These are phyloP conservation scores for Metschnikowia peoriensis DNA, from an alignment of 805 yeast genomes.

Conservation along the genomic window DNA sequence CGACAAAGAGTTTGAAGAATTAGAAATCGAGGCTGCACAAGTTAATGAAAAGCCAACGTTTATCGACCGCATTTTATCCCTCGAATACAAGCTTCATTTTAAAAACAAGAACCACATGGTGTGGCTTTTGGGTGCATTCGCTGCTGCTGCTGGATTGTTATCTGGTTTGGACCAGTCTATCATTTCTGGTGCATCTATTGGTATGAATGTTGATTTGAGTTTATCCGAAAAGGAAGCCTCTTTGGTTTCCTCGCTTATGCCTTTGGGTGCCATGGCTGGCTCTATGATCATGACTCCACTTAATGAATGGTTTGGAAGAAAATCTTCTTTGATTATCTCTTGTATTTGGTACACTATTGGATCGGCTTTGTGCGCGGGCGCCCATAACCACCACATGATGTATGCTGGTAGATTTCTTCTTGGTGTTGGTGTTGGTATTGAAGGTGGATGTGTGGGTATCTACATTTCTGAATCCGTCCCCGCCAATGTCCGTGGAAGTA, in stretches of 20 bases:
- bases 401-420: slow-evolving; percentile 54
- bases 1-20: slow-evolving; percentile 33
- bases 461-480: slow-evolving; percentile 64
- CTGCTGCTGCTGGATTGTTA: slow-evolving; percentile 62
- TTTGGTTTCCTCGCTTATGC: slow-evolving; percentile 58
- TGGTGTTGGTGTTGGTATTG: slow-evolving; percentile 66
- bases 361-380: slow-evolving; percentile 52
- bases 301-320: slow-evolving; percentile 55
- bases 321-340: slow-evolving; percentile 51
- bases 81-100: slow-evolving; percentile 43
- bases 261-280: slow-evolving; percentile 68
- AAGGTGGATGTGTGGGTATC: slow-evolving; percentile 63
- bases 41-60: slow-evolving; percentile 30
- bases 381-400: slow-evolving; percentile 37
- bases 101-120: slow-evolving; percentile 43
- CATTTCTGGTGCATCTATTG: slow-evolving; percentile 60
- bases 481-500: slow-evolving; percentile 53
- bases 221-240: slow-evolving; percentile 47
- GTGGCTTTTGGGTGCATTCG: slow-evolving; percentile 51
- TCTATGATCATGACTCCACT: slow-evolving; percentile 58
- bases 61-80: slow-evolving; percentile 34
- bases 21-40: slow-evolving; percentile 32
- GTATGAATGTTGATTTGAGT: slow-evolving; percentile 43
- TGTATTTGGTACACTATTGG: slow-evolving; percentile 62
- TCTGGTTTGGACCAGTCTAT: slow-evolving; percentile 69